Evolutionary conservation across 1,284 basidiomycete genomes (phyloP).

Genomic region (Psilocybe mexicana): DNA sequence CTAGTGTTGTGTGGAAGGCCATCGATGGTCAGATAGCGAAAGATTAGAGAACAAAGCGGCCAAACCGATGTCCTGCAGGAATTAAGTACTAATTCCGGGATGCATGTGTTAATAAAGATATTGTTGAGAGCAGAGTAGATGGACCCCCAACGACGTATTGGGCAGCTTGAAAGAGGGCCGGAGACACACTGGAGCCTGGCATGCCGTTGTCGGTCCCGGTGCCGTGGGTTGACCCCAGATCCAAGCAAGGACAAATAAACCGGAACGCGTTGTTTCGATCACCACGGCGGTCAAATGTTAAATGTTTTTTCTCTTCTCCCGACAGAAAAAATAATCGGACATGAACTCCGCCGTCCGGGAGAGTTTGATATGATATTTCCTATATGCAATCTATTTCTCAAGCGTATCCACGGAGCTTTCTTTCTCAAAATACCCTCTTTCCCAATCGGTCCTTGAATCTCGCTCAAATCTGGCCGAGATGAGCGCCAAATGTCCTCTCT

Average conservation of each 20-base stretch:
- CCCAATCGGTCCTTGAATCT: conserved; percentile 6
- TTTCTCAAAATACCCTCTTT: conserved; percentile 11
- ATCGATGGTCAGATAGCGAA: too few species aligned
- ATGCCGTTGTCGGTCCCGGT: neutral
- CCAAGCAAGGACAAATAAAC: neutral
- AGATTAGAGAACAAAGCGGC: too few species aligned
- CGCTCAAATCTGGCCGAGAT: conserved; percentile 7
- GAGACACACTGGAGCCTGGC: too few species aligned
- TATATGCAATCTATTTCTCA: conserved; percentile 8
- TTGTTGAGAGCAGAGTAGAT: too few species aligned
- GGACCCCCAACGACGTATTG: too few species aligned
- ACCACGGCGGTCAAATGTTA: neutral
- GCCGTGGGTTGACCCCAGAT: neutral
- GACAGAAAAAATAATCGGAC: conserved; percentile 9
- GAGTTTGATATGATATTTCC: conserved; percentile 2
- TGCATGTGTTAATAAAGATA: too few species aligned
- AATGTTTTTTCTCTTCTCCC: conserved; percentile 8
- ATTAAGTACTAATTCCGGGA: too few species aligned
- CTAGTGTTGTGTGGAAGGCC: too few species aligned
- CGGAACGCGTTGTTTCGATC: neutral
- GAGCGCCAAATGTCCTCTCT: conserved; percentile 7
- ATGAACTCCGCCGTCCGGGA: conserved; percentile 5
- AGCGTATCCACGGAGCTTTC: conserved; percentile 8
- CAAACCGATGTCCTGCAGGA: too few species aligned
- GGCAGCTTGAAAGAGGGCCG: too few species aligned